These are phyloP conservation scores for Sporisorium graminicola DNA, from an alignment of 1,284 basidiomycete genomes.

Conservation along the genomic window DNA sequence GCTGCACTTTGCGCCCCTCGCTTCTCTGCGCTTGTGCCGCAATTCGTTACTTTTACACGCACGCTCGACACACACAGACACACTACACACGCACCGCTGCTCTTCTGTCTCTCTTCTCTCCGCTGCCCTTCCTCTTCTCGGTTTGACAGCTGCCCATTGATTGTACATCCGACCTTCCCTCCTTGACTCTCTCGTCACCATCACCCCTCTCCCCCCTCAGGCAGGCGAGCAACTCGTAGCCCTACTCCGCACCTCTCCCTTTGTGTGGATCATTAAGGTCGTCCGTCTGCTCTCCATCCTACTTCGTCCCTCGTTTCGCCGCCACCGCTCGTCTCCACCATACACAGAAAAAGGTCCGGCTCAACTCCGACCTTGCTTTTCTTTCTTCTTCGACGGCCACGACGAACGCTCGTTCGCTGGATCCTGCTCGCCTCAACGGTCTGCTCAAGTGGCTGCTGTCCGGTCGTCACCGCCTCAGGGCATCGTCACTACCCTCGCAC, in stretches of 20 bases:
- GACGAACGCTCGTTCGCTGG: conserved; percentile 24
- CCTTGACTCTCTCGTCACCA: conserved; percentile 4
- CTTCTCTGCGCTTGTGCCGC: background rate
- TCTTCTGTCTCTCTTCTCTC: background rate
- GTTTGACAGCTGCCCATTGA: background rate
- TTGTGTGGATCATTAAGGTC: conserved; percentile 18
- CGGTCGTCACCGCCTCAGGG: background rate
- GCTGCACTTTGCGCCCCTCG: background rate
- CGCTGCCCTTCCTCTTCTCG: background rate
- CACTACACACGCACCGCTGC: background rate
- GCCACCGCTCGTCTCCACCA: conserved; percentile 1
- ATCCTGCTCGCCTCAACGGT: conserved; percentile 9
- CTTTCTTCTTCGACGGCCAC: background rate
- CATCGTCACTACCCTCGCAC: background rate
- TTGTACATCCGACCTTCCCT: background rate
- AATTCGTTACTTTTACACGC: background rate
- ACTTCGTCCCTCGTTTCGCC: conserved; percentile 6
- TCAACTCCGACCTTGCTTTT: conserved; percentile 38
- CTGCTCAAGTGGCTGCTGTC: conserved; percentile 22
- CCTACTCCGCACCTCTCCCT: background rate
- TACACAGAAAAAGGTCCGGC: conserved; percentile 22
- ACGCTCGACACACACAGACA: background rate
- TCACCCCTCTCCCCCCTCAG: conserved; percentile 5
- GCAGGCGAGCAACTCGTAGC: conserved; percentile 13
- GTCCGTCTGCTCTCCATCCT: conserved; percentile 8